These are phyloP conservation scores for Penicillium cosmopolitanum DNA, from an alignment of 495 filamentous ascomycete genomes.

Conservation along the genomic window DNA sequence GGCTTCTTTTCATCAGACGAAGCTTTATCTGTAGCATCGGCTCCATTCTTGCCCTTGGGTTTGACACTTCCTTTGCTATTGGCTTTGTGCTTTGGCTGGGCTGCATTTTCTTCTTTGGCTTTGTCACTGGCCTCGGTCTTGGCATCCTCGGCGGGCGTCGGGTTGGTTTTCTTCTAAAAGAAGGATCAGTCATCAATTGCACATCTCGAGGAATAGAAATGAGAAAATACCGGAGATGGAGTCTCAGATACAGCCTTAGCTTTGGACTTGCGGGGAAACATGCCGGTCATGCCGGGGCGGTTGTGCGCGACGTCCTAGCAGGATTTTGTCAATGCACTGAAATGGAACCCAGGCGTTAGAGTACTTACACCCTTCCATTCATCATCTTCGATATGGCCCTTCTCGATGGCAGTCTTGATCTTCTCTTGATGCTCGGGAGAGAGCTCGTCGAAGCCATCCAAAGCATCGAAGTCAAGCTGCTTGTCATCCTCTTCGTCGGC, in stretches of 20 bases:
- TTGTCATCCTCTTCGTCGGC: constrained; percentile 30
- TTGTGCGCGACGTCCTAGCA: constrained; percentile 69
- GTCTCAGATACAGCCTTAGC: constrained; percentile 13
- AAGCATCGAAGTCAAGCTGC: constrained; percentile 37
- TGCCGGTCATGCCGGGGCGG: constrained; percentile 65
- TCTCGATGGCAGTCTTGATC: constrained; percentile 60
- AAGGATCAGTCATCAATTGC: background rate
- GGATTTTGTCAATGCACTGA: background rate
- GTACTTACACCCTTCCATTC: constrained; percentile 78
- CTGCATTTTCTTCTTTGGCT: constrained; percentile 10
- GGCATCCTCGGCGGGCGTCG: background rate
- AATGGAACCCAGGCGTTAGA: background rate
- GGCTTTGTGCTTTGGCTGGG: constrained; percentile 5
- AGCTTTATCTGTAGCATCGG: constrained; percentile 17
- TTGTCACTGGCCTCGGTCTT: constrained; percentile 20
- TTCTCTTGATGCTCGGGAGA: constrained; percentile 63
- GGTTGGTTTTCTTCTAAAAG: background rate
- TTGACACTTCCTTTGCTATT: constrained; percentile 8
- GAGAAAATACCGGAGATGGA: background rate
- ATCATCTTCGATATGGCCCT: constrained; percentile 74
- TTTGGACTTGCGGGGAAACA: constrained; percentile 22
- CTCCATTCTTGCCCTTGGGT: constrained; percentile 1
- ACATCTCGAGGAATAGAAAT: background rate
- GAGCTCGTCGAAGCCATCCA: constrained; percentile 78
- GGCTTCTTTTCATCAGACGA: constrained; percentile 24